Base-by-base conservation (phyloP, 768 basidiomycete genomes). In the Mrakia frigida region DNA sequence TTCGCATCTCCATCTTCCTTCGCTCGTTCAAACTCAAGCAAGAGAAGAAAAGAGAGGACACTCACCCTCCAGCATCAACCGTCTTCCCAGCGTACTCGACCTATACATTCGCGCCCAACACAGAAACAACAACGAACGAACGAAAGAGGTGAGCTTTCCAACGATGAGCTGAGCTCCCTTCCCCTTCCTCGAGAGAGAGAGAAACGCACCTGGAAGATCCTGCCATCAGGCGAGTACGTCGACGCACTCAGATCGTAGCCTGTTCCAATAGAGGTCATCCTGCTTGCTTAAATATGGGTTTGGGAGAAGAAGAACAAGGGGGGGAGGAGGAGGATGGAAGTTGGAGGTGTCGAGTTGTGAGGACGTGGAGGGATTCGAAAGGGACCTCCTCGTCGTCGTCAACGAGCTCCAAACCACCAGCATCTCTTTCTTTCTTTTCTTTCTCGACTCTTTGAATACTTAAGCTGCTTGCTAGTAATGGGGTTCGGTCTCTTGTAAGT, bases 21-120 rank as follows among this genome's bases (percentile, higher is more conserved):
- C 61, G 35, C 46, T 50, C 10, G 2, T 18, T 33, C 65, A n/a
- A n/a, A 63, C 21, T 37, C 6, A 16, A 21, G 31, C 2, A 28
- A 23, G 31, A 61, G 68, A 33, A 50, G 43, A n/a, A n/a, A n/a
- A n/a, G 11, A 7, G 41, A n/a, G 23, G n/a, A 16, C 1, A 81
- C 87, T 78, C 83, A 94, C 92, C 97, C 97, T 56, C 96, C 93
- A 85, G 97, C 96, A 85, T 99, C 97, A 78, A 98, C 97, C 18
- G 97, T 96, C 85, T 99, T 98, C 85, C 90, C 91, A 74, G 97
- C 97, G 81, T 98, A 98, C 85, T 98, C 96, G 83, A 98, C 91
- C 94, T 96, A 79, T 0, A 10, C 9, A n/a, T n/a, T n/a, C n/a
- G 16, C 0, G 43, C 16, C 43, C 7, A 2, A 46, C 7, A 46